phyloP scores from a whole-genome alignment of 164 flowering plant genomes.

The Kalanchoe fedtschenkoi region DNA sequence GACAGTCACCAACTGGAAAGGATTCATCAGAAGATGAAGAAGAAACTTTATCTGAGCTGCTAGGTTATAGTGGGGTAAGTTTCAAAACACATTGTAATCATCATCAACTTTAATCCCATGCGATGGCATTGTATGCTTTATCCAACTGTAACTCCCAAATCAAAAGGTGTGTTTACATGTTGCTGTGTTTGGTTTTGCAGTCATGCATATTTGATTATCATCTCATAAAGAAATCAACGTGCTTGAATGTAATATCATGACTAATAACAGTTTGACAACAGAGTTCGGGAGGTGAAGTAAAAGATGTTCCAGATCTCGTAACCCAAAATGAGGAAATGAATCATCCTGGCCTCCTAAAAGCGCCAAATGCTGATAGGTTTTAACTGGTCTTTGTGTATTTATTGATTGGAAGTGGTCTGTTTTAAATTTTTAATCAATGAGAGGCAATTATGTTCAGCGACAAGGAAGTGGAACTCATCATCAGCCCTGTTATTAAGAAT shows the following conservation, averaged over 20 bases:
- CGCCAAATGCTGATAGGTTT: neutral
- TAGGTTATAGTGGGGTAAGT: slow-evolving; percentile 20
- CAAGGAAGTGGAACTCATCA: slow-evolving; percentile 35
- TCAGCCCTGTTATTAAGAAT: slow-evolving; percentile 12
- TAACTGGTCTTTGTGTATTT: neutral
- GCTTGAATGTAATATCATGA: neutral
- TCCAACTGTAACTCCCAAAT: neutral
- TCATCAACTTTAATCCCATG: neutral
- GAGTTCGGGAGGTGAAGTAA: slow-evolving; percentile 10
- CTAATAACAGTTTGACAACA: slow-evolving; percentile 8
- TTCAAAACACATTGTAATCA: neutral
- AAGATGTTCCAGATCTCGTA: neutral
- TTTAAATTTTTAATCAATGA: neutral
- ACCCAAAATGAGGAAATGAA: slow-evolving; percentile 17
- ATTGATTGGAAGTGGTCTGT: neutral
- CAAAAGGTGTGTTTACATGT: neutral
- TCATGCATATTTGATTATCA: neutral
- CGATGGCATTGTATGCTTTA: neutral
- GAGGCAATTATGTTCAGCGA: slow-evolving; percentile 9
- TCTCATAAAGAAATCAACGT: neutral
- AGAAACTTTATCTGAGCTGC: slow-evolving; percentile 13
- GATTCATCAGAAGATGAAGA: slow-evolving; percentile 38
- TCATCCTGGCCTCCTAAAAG: slow-evolving; percentile 6
- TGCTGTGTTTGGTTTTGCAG: neutral
- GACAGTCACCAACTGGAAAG: slow-evolving; percentile 15